A percentile compares a stretch with the other conserved stretches of the same genome.
phyloP scores from a whole-genome alignment of 768 basidiomycete species.

The Lactifluus volemus region DNA sequence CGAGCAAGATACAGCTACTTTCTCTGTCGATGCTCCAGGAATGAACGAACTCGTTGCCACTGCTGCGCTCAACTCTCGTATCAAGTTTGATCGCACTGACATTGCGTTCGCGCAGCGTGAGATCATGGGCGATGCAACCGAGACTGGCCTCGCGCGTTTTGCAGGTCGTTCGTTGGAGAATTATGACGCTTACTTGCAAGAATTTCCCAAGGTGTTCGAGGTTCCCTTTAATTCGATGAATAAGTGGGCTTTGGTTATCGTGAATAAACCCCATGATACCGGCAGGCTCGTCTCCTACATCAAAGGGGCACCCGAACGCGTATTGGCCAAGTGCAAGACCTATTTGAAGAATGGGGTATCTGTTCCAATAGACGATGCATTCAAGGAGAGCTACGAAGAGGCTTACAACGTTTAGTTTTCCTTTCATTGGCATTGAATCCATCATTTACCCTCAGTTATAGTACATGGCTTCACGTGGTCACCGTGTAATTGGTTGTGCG shows the following conservation, averaged over 20 bases:
- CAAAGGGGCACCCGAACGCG: slow-evolving; percentile 65
- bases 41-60: slow-evolving; percentile 61
- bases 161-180: slow-evolving; percentile 46
- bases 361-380: slow-evolving; percentile 46
- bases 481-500: slow-evolving; percentile 67
- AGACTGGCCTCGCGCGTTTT: slow-evolving; percentile 63
- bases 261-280: slow-evolving; percentile 43
- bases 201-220: slow-evolving; percentile 55
- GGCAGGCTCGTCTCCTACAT: slow-evolving; percentile 48
- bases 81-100: slow-evolving; percentile 61
- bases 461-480: slow-evolving; percentile 74
- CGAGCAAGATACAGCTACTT: slow-evolving; percentile 40
- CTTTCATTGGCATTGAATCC: not conserved
- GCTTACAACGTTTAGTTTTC: slow-evolving; percentile 46
- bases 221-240: slow-evolving; percentile 68
- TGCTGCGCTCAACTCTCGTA: slow-evolving; percentile 55
- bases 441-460: slow-evolving; percentile 20
- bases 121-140: slow-evolving; percentile 67
- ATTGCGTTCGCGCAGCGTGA: slow-evolving; percentile 51
- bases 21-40: slow-evolving; percentile 44
- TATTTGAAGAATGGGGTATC: slow-evolving; percentile 45
- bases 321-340: slow-evolving; percentile 53
- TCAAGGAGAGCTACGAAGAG: slow-evolving; percentile 43
- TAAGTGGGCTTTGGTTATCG: slow-evolving; percentile 66
- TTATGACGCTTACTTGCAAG: slow-evolving; percentile 46